These are phyloP conservation scores for Penicillium malachiteum DNA, from an alignment of 495 filamentous ascomycete species.

Conservation along the genomic window DNA sequence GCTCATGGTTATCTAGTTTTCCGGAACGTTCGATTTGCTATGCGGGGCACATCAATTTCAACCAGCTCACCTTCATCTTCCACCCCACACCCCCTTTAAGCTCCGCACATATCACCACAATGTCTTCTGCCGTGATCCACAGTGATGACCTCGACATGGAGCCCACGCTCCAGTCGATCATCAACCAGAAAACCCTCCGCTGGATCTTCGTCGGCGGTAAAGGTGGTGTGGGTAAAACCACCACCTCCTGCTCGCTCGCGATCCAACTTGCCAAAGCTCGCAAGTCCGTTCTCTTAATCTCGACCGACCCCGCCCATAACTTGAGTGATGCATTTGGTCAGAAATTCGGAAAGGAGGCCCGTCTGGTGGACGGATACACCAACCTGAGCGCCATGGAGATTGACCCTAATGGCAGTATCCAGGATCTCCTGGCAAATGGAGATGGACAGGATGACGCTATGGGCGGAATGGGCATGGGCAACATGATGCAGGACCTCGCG, in stretches of 20 bases:
- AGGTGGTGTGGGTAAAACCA: slow-evolving; percentile 99
- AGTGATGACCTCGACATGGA: slow-evolving; percentile 79
- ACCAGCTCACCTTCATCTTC: slow-evolving; percentile 14
- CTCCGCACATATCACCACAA: slow-evolving; percentile 41
- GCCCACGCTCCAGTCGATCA: slow-evolving; percentile 88
- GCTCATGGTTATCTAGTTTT: slow-evolving; percentile 13
- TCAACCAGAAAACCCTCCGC: slow-evolving; percentile 89
- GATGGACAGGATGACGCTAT: slow-evolving; percentile 73
- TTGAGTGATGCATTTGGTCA: slow-evolving; percentile 96
- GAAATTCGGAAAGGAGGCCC: slow-evolving; percentile 98
- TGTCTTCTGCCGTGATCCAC: slow-evolving; percentile 61
- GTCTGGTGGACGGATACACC: slow-evolving; percentile 83
- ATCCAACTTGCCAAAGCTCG: slow-evolving; percentile 97
- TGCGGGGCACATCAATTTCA: slow-evolving; percentile 35
- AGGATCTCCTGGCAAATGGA: slow-evolving; percentile 83
- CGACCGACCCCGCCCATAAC: slow-evolving; percentile 98
- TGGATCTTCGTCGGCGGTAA: slow-evolving; percentile 99
- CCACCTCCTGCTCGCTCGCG: slow-evolving; percentile 94
- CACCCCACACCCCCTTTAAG: slow-evolving; percentile 2
- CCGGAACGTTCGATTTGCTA: slow-evolving; percentile 36
- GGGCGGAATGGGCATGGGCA: slow-evolving; percentile 63
- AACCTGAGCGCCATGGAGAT: slow-evolving; percentile 99
- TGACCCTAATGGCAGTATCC: slow-evolving; percentile 96
- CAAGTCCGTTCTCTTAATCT: slow-evolving; percentile 94
- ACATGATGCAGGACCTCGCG: slow-evolving; percentile 73